These are phyloP conservation scores for Erodium texanum DNA, from an alignment of 441 rosid genomes.

Conservation along the genomic window DNA sequence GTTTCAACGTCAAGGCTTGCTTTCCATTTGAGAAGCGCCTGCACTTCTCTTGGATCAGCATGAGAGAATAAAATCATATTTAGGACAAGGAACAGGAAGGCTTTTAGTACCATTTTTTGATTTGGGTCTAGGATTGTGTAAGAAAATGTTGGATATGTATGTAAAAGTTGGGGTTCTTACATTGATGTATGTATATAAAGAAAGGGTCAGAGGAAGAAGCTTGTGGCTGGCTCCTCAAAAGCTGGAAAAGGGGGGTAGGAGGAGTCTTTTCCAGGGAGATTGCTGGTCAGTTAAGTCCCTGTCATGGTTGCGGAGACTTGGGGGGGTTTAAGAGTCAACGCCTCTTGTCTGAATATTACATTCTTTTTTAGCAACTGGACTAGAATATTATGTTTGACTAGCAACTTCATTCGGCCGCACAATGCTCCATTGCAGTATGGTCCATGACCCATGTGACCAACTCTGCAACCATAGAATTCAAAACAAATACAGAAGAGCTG, in stretches of 20 bases:
- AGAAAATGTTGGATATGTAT: neutral
- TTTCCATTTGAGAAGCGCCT: slow-evolving; percentile 41
- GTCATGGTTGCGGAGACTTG: neutral
- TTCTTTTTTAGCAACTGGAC: neutral
- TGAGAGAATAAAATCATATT: neutral
- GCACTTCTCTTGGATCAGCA: slow-evolving; percentile 26
- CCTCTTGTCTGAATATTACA: neutral
- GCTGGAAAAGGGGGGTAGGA: neutral
- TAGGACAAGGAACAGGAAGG: neutral
- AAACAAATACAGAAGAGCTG: neutral
- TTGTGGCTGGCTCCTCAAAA: too few relatives aligned
- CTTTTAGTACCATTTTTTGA: neutral
- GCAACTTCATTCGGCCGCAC: neutral
- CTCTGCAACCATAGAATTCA: neutral
- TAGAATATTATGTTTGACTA: neutral
- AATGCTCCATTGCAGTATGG: neutral
- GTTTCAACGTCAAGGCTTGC: slow-evolving; percentile 30
- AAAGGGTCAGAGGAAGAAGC: neutral
- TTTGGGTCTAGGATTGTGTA: neutral
- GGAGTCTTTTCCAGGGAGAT: neutral
- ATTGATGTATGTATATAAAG: slow-evolving; percentile 1
- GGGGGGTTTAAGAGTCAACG: neutral
- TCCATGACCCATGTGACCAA: slow-evolving; percentile 1
- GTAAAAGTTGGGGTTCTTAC: neutral
- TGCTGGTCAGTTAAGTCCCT: neutral